A percentile compares a stretch with the other conserved stretches of the same genome.
phyloP scores from a whole-genome alignment of 2,329 filamentous ascomycete genomes.

The Penicillium sp. region DNA sequence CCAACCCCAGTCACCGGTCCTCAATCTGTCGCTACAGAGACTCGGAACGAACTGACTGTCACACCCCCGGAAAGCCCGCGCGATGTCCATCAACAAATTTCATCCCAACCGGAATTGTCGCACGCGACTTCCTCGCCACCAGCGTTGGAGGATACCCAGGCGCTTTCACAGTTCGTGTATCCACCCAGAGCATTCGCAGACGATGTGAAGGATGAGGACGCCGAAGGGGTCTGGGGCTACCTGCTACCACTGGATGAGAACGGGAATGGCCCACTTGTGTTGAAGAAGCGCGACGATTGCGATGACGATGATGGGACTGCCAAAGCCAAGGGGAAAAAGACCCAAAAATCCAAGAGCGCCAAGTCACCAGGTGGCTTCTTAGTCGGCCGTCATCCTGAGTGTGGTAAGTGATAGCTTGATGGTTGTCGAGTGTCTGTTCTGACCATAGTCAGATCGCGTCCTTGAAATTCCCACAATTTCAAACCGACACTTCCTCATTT shows the following conservation, averaged over 20 bases:
- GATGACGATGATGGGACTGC: slow-evolving; percentile 45
- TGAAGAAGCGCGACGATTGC: slow-evolving; percentile 73
- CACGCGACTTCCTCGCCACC: slow-evolving; percentile 62
- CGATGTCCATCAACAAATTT: slow-evolving; percentile 49
- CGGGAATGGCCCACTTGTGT: slow-evolving; percentile 67
- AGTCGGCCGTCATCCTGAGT: slow-evolving; percentile 90
- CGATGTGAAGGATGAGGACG: slow-evolving; percentile 79
- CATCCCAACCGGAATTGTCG: slow-evolving; percentile 40
- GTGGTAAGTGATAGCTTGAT: slow-evolving; percentile 61
- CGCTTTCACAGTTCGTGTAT: slow-evolving; percentile 77
- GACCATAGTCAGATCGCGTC: slow-evolving; percentile 59
- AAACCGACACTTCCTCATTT: slow-evolving; percentile 65
- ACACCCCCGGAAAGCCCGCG: slow-evolving; percentile 66
- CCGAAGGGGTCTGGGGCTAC: slow-evolving; percentile 94
- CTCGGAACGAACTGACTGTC: slow-evolving; percentile 67
- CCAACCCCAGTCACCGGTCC: slow-evolving; percentile 77
- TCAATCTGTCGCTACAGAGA: slow-evolving; percentile 61
- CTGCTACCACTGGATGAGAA: slow-evolving; percentile 75
- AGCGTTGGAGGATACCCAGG: slow-evolving; percentile 65
- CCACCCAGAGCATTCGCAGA: slow-evolving; percentile 70
- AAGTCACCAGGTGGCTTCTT: slow-evolving; percentile 79
- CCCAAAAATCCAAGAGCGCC: slow-evolving; percentile 54
- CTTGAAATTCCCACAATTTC: slow-evolving; percentile 79
- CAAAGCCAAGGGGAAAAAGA: slow-evolving; percentile 39
- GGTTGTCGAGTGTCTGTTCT: slow-evolving; percentile 9